phyloP scores from a whole-genome alignment of 2,329 filamentous ascomycete genomes.

The Calonectria pseudoturangicola region DNA sequence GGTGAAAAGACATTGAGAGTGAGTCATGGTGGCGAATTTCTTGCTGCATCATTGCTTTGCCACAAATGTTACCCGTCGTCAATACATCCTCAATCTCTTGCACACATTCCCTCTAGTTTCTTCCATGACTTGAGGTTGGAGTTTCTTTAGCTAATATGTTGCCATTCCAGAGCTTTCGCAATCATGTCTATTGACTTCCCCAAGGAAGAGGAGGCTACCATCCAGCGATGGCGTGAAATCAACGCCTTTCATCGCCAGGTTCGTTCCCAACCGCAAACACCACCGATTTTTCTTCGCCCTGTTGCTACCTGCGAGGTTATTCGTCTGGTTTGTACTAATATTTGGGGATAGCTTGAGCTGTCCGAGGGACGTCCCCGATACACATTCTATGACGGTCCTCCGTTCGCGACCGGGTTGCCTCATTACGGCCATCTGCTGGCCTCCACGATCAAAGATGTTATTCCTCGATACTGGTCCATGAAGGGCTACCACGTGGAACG shows the following conservation, averaged over 20 bases:
- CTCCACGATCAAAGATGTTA: slow-evolving; percentile 97
- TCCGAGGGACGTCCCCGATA: slow-evolving; percentile 89
- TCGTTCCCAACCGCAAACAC: slow-evolving; percentile 40
- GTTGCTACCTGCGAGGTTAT: neutral
- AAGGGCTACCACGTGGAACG: slow-evolving; percentile 94
- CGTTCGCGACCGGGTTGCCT: slow-evolving; percentile 83
- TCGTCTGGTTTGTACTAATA: slow-evolving; percentile 33
- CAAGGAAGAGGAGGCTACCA: slow-evolving; percentile 89
- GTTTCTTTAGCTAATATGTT: neutral
- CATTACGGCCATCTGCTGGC: slow-evolving; percentile 86
- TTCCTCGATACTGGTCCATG: slow-evolving; percentile 98
- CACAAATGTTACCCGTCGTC: neutral
- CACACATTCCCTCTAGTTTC: neutral
- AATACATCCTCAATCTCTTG: neutral
- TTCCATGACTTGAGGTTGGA: neutral
- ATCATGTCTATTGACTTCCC: slow-evolving; percentile 93
- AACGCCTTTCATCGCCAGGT: slow-evolving; percentile 92
- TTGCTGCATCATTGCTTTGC: neutral
- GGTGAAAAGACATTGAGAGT: slow-evolving; percentile 40
- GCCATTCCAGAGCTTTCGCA: slow-evolving; percentile 36
- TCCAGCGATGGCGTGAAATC: slow-evolving; percentile 92
- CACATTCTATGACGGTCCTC: slow-evolving; percentile 94
- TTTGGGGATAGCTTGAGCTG: slow-evolving; percentile 77
- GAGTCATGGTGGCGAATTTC: slow-evolving; percentile 27
- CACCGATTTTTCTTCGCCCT: neutral